A percentile compares a stretch with the other conserved stretches of the same genome.
Evolutionary conservation across 805 yeast species (phyloP).

Genomic region (Spathaspora girioi): DNA sequence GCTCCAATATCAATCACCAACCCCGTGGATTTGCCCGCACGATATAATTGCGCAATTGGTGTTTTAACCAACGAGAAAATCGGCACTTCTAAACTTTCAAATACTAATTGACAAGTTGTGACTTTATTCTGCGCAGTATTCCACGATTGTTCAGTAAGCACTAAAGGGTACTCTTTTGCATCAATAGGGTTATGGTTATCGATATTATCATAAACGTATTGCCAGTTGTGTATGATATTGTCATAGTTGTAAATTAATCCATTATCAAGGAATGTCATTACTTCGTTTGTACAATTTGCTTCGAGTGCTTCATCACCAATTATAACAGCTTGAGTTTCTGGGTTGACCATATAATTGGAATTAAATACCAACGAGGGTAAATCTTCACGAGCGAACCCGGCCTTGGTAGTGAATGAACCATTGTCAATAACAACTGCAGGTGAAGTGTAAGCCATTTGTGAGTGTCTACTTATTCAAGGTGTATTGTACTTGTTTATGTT

Average conservation of each 20-base stretch:
- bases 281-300: conserved; percentile 41
- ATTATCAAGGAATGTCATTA: conserved; percentile 57
- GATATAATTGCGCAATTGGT: conserved; percentile 74
- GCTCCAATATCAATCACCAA: conserved; percentile 80
- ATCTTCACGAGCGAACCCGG: conserved; percentile 67
- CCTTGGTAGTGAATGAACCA: conserved; percentile 61
- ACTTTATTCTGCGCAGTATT: conserved; percentile 55
- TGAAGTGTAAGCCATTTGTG: conserved; percentile 18
- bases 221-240: conserved; percentile 64
- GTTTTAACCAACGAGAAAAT: conserved; percentile 70
- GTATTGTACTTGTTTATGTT: not conserved
- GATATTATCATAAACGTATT: conserved; percentile 52
- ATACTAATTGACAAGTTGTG: conserved; percentile 65
- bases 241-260: conserved; percentile 75
- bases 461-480: not conserved
- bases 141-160: conserved; percentile 65
- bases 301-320: conserved; percentile 49
- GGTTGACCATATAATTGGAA: conserved; percentile 47
- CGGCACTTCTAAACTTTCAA: conserved; percentile 73
- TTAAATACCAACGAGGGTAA: conserved; percentile 58
- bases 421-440: conserved; percentile 71
- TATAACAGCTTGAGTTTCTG: conserved; percentile 23
- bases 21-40: conserved; percentile 75
- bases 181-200: conserved; percentile 39
- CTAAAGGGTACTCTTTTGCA: conserved; percentile 64